Base-by-base conservation (phyloP, 1,284 basidiomycete genomes). In the Malassezia equina region DNA sequence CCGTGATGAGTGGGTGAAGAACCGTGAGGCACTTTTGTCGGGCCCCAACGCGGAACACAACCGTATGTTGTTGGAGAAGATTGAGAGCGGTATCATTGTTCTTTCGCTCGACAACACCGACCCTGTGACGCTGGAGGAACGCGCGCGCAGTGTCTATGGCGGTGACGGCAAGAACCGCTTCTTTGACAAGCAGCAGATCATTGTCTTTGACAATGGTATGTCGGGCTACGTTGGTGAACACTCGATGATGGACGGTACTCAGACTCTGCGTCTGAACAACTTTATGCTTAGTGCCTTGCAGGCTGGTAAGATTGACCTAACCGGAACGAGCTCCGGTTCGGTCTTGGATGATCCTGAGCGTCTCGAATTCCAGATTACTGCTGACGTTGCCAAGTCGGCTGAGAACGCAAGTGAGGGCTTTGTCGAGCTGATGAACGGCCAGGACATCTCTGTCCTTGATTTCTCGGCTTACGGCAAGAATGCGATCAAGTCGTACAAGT, bases 151-250 rank as follows among this genome's bases (percentile, higher is more conserved):
- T 21, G 83, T 85, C 59, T 98, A 93, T 93, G 93, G 93, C 40
- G 84, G 94, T 63, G 25, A 49, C 12, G 90, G 88, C 39, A 81
- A 83, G 61, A 95, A 95, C 77, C 80, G 93, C 58, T 99, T 88
- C 81, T 96, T 86, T 75, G 94, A 98, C 80, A 98, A 98, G 78
- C 93, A 98, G 75, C 87, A 96, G 75, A 88, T 75, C 59, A 65
- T 72, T 46, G 61, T 69, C 13, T 63, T 62, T 15, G 58, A 86
- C 94, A 32, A 94, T 86, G 94, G 90, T 51, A 87, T 90, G 58
- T 89, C 88, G 25, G 93, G 89, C 1, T 99, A 94, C 64, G 84
- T 90, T 81, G 90, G 90, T 51, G 90, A 93, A 76, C 89, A 93
- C 76, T 89, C 87, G 12, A 89, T 86, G 74, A 88, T 91, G 87